phyloP scores from a whole-genome alignment of 805 yeast species.

The Cyberlindnera xishuangbannaensis region DNA sequence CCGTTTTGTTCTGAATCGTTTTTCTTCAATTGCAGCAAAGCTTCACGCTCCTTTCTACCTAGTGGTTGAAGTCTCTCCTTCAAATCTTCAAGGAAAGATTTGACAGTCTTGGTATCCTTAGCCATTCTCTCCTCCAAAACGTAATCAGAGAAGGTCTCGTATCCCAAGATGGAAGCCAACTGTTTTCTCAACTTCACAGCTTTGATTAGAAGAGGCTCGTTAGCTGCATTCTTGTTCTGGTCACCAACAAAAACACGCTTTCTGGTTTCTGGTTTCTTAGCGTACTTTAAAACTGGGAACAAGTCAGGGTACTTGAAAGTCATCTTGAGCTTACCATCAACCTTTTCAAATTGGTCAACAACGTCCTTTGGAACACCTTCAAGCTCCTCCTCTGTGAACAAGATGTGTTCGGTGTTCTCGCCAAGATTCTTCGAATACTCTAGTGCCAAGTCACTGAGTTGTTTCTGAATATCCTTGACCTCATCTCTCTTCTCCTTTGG shows the following conservation, averaged over 20 bases:
- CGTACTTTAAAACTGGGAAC: conserved; percentile 71
- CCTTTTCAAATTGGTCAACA: conserved; percentile 49
- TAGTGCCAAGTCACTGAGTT: conserved; percentile 50
- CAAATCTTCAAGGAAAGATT: conserved; percentile 57
- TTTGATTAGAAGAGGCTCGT: conserved; percentile 52
- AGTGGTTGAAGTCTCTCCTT: conserved; percentile 51
- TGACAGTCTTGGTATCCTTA: conserved; percentile 54
- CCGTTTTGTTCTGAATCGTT: conserved; percentile 43
- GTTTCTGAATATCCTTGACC: conserved; percentile 53
- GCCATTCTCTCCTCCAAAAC: conserved; percentile 80
- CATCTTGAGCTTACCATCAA: conserved; percentile 47
- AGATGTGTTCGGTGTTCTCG: conserved; percentile 58
- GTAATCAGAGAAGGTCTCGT: conserved; percentile 61
- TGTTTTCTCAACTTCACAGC: conserved; percentile 59
- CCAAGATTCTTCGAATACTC: conserved; percentile 61
- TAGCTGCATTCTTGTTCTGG: conserved; percentile 61
- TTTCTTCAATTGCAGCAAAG: conserved; percentile 46
- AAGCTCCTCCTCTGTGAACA: conserved; percentile 59
- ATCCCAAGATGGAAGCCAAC: conserved; percentile 61
- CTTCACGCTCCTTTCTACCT: conserved; percentile 48
- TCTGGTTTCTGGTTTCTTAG: conserved; percentile 58
- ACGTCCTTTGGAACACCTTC: conserved; percentile 69
- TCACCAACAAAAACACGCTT: conserved; percentile 59
- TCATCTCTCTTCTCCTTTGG: conserved; percentile 47
- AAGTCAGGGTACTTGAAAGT: conserved; percentile 80